Percentiles rank a stretch among this genome's conserved stretches.
These are phyloP conservation scores for Dactylis glomerata DNA, from an alignment of 176 grass and related monocot species.

Conservation along the genomic window DNA sequence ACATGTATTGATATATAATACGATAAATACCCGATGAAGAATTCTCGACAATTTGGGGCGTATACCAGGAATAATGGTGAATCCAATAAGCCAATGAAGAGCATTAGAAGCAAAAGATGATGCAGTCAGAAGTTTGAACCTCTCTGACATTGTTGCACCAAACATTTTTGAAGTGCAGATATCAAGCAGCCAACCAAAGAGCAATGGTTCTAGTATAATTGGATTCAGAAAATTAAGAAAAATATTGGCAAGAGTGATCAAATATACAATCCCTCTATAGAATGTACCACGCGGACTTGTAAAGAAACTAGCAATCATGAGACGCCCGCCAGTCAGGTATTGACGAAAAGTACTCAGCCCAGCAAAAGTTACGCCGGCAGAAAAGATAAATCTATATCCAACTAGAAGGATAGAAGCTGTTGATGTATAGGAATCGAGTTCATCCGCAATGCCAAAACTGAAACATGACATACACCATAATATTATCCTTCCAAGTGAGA, in stretches of 20 bases:
- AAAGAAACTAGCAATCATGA: conserved; percentile 5
- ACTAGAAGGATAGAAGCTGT: conserved; percentile 3
- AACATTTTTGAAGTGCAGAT: conserved; percentile 39
- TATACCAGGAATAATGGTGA: not conserved
- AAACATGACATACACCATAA: not conserved
- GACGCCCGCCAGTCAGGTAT: conserved; percentile 5
- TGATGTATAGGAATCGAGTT: not conserved
- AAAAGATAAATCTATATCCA: conserved; percentile 29
- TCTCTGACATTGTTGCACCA: conserved; percentile 29
- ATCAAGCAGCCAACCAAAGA: conserved; percentile 39
- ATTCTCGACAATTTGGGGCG: not conserved
- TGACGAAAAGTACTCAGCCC: conserved; percentile 5
- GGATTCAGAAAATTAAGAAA: conserved; percentile 8
- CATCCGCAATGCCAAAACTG: not conserved
- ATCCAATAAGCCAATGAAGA: conserved; percentile 38
- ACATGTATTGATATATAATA: not conserved
- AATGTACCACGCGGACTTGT: not conserved
- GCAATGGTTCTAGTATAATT: conserved; percentile 18
- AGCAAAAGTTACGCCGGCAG: not conserved
- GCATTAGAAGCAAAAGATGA: conserved; percentile 34
- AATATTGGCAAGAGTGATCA: conserved; percentile 14
- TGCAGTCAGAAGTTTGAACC: conserved; percentile 19
- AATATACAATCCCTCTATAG: not conserved
- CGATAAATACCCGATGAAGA: conserved; percentile 21
- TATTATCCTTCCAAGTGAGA: conserved; percentile 33